Evolutionary conservation across 768 basidiomycete species (phyloP).

Genomic region (Hericium erinaceus): DNA sequence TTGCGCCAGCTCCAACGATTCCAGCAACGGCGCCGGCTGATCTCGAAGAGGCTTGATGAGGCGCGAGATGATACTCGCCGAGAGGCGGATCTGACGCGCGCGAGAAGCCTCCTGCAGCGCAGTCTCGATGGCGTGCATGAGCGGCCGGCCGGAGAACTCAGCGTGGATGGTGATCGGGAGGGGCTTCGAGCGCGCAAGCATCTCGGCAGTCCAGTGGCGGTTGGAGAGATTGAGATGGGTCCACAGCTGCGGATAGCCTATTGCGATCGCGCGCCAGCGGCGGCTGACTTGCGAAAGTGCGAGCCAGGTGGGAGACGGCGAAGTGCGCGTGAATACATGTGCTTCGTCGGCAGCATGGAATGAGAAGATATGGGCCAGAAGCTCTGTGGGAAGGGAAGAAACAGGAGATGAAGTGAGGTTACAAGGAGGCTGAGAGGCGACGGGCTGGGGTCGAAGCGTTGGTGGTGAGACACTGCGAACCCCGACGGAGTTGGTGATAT

Average conservation of each 20-base stretch:
- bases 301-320: neutral
- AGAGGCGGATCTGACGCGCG: neutral
- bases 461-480: neutral
- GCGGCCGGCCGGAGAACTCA: neutral
- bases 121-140: neutral
- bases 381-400: neutral
- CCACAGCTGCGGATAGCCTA: neutral
- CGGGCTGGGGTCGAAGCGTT: neutral
- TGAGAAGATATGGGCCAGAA: neutral
- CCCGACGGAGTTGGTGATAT: neutral
- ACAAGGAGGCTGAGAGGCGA: neutral
- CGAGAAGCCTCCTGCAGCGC: neutral
- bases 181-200: neutral
- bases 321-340: neutral
- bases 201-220: neutral
- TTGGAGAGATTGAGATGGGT: neutral
- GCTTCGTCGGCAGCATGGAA: neutral
- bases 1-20: neutral
- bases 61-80: neutral
- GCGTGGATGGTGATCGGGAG: neutral
- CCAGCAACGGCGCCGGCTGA: neutral
- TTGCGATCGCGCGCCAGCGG: neutral
- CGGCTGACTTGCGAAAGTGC: neutral
- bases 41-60: neutral
- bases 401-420: neutral